Conservation (phyloP, 2,329 filamentous ascomycete species). For the Cadophora sp. region DNA sequence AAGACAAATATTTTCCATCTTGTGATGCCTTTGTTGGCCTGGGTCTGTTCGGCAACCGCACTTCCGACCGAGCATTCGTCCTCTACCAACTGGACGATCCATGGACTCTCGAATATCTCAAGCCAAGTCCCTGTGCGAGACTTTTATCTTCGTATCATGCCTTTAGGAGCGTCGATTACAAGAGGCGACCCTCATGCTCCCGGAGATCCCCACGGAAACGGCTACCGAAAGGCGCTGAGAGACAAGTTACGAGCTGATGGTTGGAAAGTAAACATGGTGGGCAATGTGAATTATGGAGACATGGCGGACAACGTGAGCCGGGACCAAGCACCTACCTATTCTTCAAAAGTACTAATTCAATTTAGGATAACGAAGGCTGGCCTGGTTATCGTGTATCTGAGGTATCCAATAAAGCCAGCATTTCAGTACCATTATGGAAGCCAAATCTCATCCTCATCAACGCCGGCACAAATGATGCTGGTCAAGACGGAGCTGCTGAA, state of each 20-base stretch:
- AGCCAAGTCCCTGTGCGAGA: neutral
- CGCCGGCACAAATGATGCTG: conserved; percentile 46
- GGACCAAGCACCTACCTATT: neutral
- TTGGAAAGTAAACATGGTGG: conserved; percentile 48
- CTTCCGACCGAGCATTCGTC: neutral
- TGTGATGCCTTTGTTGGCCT: neutral
- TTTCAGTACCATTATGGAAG: conserved; percentile 17
- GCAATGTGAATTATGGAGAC: conserved; percentile 29
- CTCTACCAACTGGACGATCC: neutral
- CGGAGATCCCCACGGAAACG: neutral
- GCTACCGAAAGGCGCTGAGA: conserved; percentile 43
- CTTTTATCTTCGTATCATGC: conserved; percentile 49
- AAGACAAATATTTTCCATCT: neutral
- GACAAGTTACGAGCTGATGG: conserved; percentile 38
- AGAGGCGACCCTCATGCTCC: neutral
- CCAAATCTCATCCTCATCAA: conserved; percentile 41
- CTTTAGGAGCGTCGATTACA: conserved; percentile 51
- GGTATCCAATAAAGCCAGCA: neutral
- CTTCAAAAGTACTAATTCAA: neutral
- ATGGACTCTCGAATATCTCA: neutral
- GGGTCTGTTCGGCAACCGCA: neutral
- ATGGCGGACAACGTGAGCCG: conserved; percentile 10
- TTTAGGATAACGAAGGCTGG: conserved; percentile 31
- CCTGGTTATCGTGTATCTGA: conserved; percentile 21
- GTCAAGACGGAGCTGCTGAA: neutral